A percentile compares a stretch with the other conserved stretches of the same genome.
Evolutionary conservation across 2,329 filamentous ascomycete genomes (phyloP).

Genomic region (Aureobasidium namibiae): DNA sequence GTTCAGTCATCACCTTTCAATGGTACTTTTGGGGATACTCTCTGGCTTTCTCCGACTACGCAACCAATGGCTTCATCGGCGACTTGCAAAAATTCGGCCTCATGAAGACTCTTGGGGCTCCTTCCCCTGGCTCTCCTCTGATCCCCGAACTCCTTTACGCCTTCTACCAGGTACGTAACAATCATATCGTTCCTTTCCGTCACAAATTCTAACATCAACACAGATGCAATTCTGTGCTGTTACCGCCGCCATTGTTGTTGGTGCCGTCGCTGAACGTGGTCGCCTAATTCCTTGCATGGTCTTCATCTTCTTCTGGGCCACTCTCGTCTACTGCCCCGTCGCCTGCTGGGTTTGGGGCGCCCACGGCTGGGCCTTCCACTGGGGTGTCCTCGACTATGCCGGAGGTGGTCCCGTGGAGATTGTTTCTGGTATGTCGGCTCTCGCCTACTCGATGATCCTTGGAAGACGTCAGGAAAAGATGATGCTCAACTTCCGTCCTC

Average conservation of each 20-base stretch:
- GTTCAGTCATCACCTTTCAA: slow-evolving; percentile 87
- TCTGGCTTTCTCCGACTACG: slow-evolving; percentile 75
- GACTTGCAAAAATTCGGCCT: slow-evolving; percentile 84
- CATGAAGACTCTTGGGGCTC: slow-evolving; percentile 69
- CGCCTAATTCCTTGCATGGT: slow-evolving; percentile 89
- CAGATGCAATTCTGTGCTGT: slow-evolving; percentile 97
- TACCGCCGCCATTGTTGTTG: slow-evolving; percentile 83
- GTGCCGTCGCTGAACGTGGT: slow-evolving; percentile 87
- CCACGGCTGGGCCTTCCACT: slow-evolving; percentile 86
- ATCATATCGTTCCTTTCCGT: background rate
- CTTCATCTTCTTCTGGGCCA: slow-evolving; percentile 94
- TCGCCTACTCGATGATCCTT: slow-evolving; percentile 93
- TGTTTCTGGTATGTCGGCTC: slow-evolving; percentile 80
- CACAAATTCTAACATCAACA: background rate
- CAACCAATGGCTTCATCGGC: slow-evolving; percentile 85
- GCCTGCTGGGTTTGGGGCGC: slow-evolving; percentile 95
- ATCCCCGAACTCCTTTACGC: slow-evolving; percentile 86
- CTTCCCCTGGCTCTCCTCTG: slow-evolving; percentile 81
- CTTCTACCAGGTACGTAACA: slow-evolving; percentile 69
- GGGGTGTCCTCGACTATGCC: slow-evolving; percentile 91
- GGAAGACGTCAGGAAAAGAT: slow-evolving; percentile 96
- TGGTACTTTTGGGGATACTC: slow-evolving; percentile 99
- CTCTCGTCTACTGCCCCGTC: slow-evolving; percentile 92
- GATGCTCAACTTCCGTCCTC: slow-evolving; percentile 99
- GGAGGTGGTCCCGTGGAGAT: slow-evolving; percentile 97